A percentile compares a stretch with the other conserved stretches of the same genome.
phyloP scores from a whole-genome alignment of 2,329 filamentous ascomycete genomes.

The Ophiostoma piceae region DNA sequence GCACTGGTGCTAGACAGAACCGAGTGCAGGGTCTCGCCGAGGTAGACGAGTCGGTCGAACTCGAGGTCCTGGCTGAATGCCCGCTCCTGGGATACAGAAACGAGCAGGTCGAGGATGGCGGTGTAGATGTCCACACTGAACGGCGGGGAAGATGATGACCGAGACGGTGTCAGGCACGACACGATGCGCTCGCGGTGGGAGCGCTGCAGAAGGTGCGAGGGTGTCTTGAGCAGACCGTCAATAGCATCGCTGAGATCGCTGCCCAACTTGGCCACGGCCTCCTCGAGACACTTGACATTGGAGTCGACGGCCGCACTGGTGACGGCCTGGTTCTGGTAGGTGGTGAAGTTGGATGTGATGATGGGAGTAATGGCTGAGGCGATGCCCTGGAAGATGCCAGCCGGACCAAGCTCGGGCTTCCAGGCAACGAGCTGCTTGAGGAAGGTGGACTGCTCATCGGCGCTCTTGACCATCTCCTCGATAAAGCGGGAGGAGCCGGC shows the following conservation, averaged over 20 bases:
- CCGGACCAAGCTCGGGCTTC: constrained; percentile 14
- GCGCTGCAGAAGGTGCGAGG: constrained; percentile 40
- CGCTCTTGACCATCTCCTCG: constrained; percentile 23
- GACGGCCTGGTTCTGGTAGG: constrained; percentile 18
- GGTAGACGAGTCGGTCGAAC: constrained; percentile 36
- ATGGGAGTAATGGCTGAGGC: neutral
- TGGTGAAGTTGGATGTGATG: constrained; percentile 11
- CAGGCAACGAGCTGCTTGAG: constrained; percentile 22
- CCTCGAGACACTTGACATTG: constrained; percentile 21
- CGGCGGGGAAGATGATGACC: neutral
- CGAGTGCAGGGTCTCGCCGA: constrained; percentile 30
- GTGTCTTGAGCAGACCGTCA: constrained; percentile 33
- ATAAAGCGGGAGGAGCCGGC: constrained; percentile 24
- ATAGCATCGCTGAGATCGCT: constrained; percentile 2
- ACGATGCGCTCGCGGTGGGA: constrained; percentile 43
- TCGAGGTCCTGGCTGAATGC: constrained; percentile 42
- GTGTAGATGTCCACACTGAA: constrained; percentile 31
- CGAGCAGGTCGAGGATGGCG: constrained; percentile 40
- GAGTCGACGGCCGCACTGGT: constrained; percentile 15
- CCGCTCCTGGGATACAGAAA: constrained; percentile 47
- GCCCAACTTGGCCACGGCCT: neutral
- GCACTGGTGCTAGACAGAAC: neutral
- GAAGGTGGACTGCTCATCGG: constrained; percentile 16
- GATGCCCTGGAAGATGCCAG: neutral
- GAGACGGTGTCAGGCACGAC: constrained; percentile 32